Conservation (phyloP, 768 basidiomycete species). For the Kwoniella europaea region DNA sequence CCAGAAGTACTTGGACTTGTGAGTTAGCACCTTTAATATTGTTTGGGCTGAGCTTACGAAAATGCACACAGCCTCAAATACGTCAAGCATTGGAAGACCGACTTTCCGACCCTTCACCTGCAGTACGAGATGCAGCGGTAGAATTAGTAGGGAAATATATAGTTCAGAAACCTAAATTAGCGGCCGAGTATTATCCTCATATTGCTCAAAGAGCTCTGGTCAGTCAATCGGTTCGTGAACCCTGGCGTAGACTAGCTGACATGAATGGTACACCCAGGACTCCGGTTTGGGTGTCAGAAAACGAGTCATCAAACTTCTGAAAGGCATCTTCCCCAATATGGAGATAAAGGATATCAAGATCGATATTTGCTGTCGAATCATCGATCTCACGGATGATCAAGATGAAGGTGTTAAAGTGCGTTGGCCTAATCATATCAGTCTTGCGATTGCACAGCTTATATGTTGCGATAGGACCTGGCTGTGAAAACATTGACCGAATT, state of each 20-base stretch:
- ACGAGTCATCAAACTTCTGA: conserved; percentile 92
- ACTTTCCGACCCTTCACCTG: conserved; percentile 86
- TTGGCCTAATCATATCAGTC: neutral
- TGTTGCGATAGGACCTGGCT: conserved; percentile 69
- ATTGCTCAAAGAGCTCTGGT: conserved; percentile 91
- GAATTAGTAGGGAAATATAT: conserved; percentile 98
- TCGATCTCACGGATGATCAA: conserved; percentile 84
- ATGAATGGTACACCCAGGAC: conserved; percentile 65
- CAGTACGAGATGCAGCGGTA: conserved; percentile 94
- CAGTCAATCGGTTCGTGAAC: conserved; percentile 48
- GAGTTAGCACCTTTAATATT: too few relatives aligned
- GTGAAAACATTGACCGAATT: conserved; percentile 87
- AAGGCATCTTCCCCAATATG: conserved; percentile 74
- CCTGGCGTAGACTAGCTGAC: neutral
- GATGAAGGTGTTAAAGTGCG: conserved; percentile 84
- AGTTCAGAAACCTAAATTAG: conserved; percentile 84
- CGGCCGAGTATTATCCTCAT: conserved; percentile 82
- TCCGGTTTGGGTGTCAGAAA: conserved; percentile 92
- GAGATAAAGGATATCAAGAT: conserved; percentile 67
- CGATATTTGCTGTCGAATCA: conserved; percentile 81
- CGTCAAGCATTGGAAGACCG: conserved; percentile 86
- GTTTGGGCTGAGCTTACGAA: neutral
- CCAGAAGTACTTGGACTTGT: conserved; percentile 78
- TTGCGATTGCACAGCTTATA: conserved; percentile 16
- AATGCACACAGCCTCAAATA: conserved; percentile 60